These are phyloP conservation scores for Sedum album DNA, from an alignment of 164 flowering plant species.

Conservation along the genomic window DNA sequence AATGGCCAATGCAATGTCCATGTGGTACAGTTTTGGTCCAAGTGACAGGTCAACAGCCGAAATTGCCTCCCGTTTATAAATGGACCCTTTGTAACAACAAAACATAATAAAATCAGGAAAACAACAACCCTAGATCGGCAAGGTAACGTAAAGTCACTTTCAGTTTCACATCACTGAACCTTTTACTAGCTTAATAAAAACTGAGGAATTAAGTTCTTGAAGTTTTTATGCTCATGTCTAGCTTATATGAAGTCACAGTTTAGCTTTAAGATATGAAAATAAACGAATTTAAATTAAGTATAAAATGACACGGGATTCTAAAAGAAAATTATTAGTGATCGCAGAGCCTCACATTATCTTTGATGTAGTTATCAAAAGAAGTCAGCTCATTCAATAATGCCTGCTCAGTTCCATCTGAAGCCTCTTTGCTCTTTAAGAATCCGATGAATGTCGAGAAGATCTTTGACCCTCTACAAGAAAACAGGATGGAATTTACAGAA, in stretches of 20 bases:
- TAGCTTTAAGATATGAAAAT: not conserved
- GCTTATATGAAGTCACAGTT: not conserved
- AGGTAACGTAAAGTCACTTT: not conserved
- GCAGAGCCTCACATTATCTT: conserved; percentile 59
- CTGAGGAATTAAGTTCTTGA: not conserved
- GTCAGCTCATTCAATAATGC: conserved; percentile 59
- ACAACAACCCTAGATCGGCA: not conserved
- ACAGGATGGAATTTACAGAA: not conserved
- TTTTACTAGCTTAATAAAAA: not conserved
- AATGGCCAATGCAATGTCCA: conserved; percentile 85
- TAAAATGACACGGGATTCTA: not conserved
- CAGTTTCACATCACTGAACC: not conserved
- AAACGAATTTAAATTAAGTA: not conserved
- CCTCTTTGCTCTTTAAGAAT: conserved; percentile 86
- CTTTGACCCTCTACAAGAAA: conserved; percentile 69
- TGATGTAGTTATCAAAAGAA: conserved; percentile 61
- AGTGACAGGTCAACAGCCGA: conserved; percentile 85
- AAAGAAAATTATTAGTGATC: not conserved
- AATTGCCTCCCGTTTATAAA: conserved; percentile 68
- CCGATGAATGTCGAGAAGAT: conserved; percentile 80
- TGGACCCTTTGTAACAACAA: conserved; percentile 55
- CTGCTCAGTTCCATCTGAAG: conserved; percentile 85
- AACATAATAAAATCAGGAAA: not conserved
- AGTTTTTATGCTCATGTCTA: not conserved
- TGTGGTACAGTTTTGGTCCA: conserved; percentile 89